Percentiles rank a stretch among this genome's conserved stretches.
Evolutionary conservation across 106 monocot species (phyloP).

Genomic region (Dioscorea alata): DNA sequence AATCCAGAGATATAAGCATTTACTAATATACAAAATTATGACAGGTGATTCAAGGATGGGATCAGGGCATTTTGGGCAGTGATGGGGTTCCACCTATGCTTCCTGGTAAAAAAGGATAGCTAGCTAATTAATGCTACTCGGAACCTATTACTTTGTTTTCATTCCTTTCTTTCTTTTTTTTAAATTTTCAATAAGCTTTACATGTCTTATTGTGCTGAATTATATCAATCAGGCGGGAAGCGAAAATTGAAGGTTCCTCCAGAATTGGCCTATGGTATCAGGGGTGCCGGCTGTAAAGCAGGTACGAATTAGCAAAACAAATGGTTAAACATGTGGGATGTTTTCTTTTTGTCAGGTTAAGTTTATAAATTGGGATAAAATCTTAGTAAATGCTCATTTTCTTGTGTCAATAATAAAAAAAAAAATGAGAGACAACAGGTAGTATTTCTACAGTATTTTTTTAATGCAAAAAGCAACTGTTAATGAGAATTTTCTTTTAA

Average conservation of each 20-base stretch:
- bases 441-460: too few species aligned
- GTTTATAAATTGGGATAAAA: too few species aligned
- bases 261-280: conserved; percentile 69
- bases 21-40: background rate
- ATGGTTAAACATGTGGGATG: too few species aligned
- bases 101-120: conserved; percentile 36
- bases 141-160: background rate
- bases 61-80: conserved; percentile 84
- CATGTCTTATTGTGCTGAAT: background rate
- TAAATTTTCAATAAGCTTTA: background rate
- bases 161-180: too few species aligned
- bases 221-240: conserved; percentile 61
- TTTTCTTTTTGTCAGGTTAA: too few species aligned
- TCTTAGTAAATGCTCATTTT: too few species aligned
- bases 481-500: too few species aligned
- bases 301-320: conserved; percentile 25
- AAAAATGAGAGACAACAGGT: too few species aligned
- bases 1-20: too few species aligned
- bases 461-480: too few species aligned
- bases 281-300: conserved; percentile 96
- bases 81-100: conserved; percentile 93
- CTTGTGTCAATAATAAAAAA: too few species aligned
- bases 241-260: conserved; percentile 85
- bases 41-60: conserved; percentile 98
- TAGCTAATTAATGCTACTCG: too few species aligned